These are phyloP conservation scores for Nakazawaea laoshanensis DNA, from an alignment of 805 yeast species.

Conservation along the genomic window DNA sequence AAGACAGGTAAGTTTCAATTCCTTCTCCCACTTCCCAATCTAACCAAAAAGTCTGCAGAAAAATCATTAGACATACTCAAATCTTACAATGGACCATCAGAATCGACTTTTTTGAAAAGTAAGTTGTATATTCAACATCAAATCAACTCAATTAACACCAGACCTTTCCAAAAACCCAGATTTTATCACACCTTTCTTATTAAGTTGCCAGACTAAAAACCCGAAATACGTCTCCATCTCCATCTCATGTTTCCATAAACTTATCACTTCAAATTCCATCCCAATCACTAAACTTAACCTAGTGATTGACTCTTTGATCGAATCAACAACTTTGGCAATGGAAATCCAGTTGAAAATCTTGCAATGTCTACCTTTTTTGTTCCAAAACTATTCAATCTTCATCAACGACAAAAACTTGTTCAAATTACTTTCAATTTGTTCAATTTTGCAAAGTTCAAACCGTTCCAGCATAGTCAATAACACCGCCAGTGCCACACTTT, in stretches of 20 bases:
- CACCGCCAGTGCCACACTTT: constrained; percentile 89
- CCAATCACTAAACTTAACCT: constrained; percentile 43
- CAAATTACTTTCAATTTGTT: constrained; percentile 57
- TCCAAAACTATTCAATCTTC: constrained; percentile 50
- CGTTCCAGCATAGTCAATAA: constrained; percentile 73
- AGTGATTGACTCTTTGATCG: constrained; percentile 59
- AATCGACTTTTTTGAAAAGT: constrained; percentile 18
- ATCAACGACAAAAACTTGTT: constrained; percentile 50
- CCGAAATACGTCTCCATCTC: constrained; percentile 67
- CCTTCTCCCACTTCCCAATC: not conserved
- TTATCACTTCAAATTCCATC: constrained; percentile 47
- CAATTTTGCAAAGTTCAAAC: constrained; percentile 59
- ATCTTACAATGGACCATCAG: constrained; percentile 21
- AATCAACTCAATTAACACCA: constrained; percentile 1
- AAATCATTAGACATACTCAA: constrained; percentile 39
- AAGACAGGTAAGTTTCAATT: constrained; percentile 34
- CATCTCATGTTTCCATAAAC: constrained; percentile 57
- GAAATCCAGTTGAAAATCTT: constrained; percentile 83
- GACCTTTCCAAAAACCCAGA: constrained; percentile 37
- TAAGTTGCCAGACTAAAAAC: constrained; percentile 68
- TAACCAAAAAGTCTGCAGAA: constrained; percentile 30
- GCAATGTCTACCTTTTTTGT: constrained; percentile 72
- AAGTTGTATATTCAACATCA: constrained; percentile 7
- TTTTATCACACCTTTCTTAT: constrained; percentile 59
- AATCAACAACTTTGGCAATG: constrained; percentile 65